phyloP scores from a whole-genome alignment of 2,329 filamentous ascomycete species.

The Phialophora macrospora region DNA sequence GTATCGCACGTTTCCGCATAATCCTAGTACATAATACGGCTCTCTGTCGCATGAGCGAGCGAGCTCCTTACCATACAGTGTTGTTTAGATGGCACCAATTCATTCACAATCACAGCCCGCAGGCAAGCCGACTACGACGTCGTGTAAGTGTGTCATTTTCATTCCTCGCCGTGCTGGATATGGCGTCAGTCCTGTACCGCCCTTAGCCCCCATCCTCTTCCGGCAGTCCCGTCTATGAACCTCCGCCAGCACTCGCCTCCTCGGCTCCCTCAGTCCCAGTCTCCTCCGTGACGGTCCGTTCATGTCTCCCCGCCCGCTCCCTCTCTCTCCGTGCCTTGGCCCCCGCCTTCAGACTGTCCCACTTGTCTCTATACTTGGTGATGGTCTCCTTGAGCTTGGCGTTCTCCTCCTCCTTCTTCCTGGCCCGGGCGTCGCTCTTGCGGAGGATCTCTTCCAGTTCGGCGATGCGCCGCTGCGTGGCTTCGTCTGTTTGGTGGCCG shows the following conservation, averaged over 20 bases:
- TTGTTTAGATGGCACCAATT: background rate
- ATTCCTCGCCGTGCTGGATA: background rate
- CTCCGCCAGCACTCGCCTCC: slow-evolving; percentile 3
- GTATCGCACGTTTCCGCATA: background rate
- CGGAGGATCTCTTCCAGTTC: slow-evolving; percentile 72
- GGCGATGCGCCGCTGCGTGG: slow-evolving; percentile 57
- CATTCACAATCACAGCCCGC: background rate
- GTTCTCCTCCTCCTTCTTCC: slow-evolving; percentile 66
- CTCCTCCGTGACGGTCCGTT: slow-evolving; percentile 15
- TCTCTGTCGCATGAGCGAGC: background rate
- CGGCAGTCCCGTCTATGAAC: background rate
- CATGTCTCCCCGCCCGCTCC: slow-evolving; percentile 22
- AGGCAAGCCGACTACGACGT: background rate
- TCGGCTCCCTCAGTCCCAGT: slow-evolving; percentile 5
- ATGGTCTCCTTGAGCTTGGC: slow-evolving; percentile 63
- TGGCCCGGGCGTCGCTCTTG: slow-evolving; percentile 63
- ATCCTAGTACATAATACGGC: slow-evolving; percentile 13
- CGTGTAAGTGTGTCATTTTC: background rate
- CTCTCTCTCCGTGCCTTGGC: slow-evolving; percentile 55
- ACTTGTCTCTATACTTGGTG: slow-evolving; percentile 65
- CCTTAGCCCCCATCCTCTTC: background rate
- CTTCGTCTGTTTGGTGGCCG: slow-evolving; percentile 51
- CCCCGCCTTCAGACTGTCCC: slow-evolving; percentile 71
- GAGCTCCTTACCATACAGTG: background rate
- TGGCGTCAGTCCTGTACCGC: background rate